phyloP scores from a whole-genome alignment of 352 stramenopile genomes.

The Globisporangium orthogonon region DNA sequence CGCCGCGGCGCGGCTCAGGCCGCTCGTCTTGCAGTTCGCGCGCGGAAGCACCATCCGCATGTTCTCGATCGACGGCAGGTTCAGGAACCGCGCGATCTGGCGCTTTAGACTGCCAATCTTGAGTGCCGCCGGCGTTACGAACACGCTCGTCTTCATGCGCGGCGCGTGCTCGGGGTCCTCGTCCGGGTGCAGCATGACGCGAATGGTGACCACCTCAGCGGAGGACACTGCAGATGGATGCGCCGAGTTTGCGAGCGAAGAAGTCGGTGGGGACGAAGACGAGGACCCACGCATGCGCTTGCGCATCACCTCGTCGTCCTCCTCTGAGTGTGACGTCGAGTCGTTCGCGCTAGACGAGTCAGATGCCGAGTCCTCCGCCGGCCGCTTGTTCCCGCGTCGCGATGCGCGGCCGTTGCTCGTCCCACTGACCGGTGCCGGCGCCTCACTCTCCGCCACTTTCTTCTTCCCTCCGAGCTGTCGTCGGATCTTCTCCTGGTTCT shows the following conservation, averaged over 20 bases:
- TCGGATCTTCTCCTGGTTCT: slow-evolving; percentile 53
- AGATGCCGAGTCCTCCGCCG: not conserved
- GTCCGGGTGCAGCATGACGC: slow-evolving; percentile 49
- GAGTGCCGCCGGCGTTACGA: slow-evolving; percentile 53
- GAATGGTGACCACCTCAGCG: slow-evolving; percentile 35
- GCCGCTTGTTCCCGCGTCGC: not conserved
- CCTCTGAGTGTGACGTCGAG: slow-evolving; percentile 9
- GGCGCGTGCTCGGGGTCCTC: slow-evolving; percentile 20
- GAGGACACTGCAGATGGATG: not conserved
- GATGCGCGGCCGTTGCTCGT: not conserved
- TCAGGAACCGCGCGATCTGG: slow-evolving; percentile 46
- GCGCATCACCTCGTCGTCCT: not conserved
- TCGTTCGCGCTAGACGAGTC: slow-evolving; percentile 6
- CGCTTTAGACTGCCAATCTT: slow-evolving; percentile 75
- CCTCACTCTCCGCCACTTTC: slow-evolving; percentile 5
- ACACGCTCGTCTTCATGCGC: slow-evolving; percentile 44
- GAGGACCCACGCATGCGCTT: slow-evolving; percentile 5
- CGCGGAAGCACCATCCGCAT: slow-evolving; percentile 57
- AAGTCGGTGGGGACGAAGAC: not conserved
- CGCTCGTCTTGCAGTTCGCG: slow-evolving; percentile 47
- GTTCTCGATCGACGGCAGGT: slow-evolving; percentile 28
- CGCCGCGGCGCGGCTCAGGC: slow-evolving; percentile 18
- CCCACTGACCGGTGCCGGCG: too few species aligned
- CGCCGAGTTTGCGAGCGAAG: too few species aligned
- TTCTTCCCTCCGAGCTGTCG: slow-evolving; percentile 2